Evolutionary conservation across 768 basidiomycete genomes (phyloP).

Genomic region (Panellus pusillus): DNA sequence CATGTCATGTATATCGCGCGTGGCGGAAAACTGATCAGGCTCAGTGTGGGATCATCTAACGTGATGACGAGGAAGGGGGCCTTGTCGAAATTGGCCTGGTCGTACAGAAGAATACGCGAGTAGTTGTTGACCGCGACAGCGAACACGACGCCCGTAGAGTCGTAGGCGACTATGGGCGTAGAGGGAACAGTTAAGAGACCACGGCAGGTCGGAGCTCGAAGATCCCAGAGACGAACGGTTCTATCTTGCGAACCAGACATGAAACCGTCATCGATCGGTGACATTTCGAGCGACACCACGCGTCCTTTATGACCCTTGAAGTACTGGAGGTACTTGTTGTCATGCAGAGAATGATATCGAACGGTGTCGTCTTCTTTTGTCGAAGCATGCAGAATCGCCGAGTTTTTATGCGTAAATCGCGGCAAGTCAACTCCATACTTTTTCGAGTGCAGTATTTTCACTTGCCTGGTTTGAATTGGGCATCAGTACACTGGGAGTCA

Average conservation of each 20-base stretch:
- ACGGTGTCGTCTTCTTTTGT: conserved; percentile 96
- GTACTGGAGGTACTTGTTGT: conserved; percentile 95
- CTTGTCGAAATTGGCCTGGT: conserved; percentile 84
- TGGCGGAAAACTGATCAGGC: conserved; percentile 79
- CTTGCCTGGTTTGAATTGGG: conserved; percentile 45
- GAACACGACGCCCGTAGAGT: conserved; percentile 79
- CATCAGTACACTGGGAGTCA: conserved; percentile 22
- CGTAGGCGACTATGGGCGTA: conserved; percentile 80
- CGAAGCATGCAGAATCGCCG: conserved; percentile 83
- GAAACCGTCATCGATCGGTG: conserved; percentile 92
- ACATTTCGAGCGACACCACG: conserved; percentile 89
- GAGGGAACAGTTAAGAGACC: conserved; percentile 77
- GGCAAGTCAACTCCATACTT: conserved; percentile 97
- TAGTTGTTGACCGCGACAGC: conserved; percentile 84
- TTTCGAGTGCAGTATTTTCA: conserved; percentile 84
- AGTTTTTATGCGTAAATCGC: conserved; percentile 90
- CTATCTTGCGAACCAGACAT: conserved; percentile 94
- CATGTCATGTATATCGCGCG: conserved; percentile 90
- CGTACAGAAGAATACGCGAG: conserved; percentile 82
- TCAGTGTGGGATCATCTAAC: conserved; percentile 78
- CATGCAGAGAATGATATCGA: conserved; percentile 92
- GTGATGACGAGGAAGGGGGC: conserved; percentile 85
- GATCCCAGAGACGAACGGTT: conserved; percentile 95
- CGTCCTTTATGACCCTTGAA: conserved; percentile 92
- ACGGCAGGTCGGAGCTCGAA: conserved; percentile 74